These are phyloP conservation scores for Hemisphaericaspora xylanilytica DNA, from an alignment of 1,139 yeast genomes.

Conservation along the genomic window DNA sequence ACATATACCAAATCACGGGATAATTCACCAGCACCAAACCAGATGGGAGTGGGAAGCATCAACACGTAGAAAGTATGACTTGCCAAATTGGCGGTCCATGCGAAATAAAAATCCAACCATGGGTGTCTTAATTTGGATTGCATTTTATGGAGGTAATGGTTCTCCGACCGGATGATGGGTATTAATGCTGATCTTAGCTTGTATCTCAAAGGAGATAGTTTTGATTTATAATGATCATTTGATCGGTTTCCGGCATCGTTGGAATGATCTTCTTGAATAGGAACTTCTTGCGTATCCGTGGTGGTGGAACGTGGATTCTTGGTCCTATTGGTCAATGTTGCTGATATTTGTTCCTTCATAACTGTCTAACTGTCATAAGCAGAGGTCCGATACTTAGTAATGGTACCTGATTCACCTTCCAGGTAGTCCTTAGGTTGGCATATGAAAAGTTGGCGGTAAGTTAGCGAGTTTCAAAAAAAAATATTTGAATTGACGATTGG, in stretches of 20 bases:
- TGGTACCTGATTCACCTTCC: too few species aligned
- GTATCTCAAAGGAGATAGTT: conserved; percentile 61
- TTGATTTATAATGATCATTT: conserved; percentile 58
- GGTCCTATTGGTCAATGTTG: neutral
- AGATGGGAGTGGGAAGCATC: conserved; percentile 79
- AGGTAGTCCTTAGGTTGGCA: too few species aligned
- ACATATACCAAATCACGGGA: conserved; percentile 73
- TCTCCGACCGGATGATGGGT: conserved; percentile 65
- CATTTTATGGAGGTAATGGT: conserved; percentile 54
- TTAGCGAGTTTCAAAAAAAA: too few species aligned
- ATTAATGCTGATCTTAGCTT: conserved; percentile 53
- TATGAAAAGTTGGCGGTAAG: too few species aligned
- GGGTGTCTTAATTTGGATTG: conserved; percentile 55
- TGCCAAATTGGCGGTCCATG: conserved; percentile 87
- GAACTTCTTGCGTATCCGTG: neutral
- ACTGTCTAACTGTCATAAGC: too few species aligned
- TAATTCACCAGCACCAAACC: conserved; percentile 69
- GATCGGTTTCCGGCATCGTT: conserved; percentile 74
- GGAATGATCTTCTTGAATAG: conserved; percentile 5
- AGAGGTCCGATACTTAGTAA: too few species aligned
- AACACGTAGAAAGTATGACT: conserved; percentile 91
- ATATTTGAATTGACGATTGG: too few species aligned
- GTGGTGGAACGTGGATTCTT: neutral
- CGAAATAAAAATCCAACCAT: conserved; percentile 69
- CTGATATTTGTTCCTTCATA: neutral